Base-by-base conservation (phyloP, 495 filamentous ascomycete genomes). In the Aspergillus panamensis region DNA sequence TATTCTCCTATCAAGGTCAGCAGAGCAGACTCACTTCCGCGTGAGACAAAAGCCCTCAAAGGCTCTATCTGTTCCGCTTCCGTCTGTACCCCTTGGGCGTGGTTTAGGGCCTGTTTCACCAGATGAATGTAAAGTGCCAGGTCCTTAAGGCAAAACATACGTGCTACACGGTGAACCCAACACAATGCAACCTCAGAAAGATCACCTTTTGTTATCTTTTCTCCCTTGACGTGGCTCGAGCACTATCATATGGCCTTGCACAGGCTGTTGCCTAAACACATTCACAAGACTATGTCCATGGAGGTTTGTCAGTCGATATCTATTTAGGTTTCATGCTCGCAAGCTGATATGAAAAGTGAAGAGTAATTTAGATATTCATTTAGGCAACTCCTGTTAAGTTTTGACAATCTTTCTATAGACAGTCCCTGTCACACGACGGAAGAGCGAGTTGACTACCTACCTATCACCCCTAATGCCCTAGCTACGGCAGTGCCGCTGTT, bases 331-430 rank as follows among this genome's bases (percentile, higher is more conserved):
- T 35, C 13, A 5, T 31, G 17, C 12, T 48, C 21, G 52, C 48
- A 45, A 61, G 39, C 55, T 12, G 9, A 60, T 40, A 7, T 16
- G 12, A n/a, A n/a, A n/a, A n/a, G n/a, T n/a, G n/a, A n/a, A n/a
- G n/a, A n/a, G n/a, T n/a, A n/a, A n/a, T n/a, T 43, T 62, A 73
- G 69, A 77, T 62, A 61, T 77, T 33, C 73, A 76, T 57, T 47
- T 76, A 3, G 49, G 63, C 16, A 74, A 30, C 62, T 75, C 1
- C 73, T 71, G n/a, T 63, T 55, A 20, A 62, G 48, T 43, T 63
- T 77, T 43, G 57, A 55, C 55, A 32, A 68, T 4, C 58, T 73
- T 37, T 68, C 68, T 14, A 53, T 71, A 61, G 39, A 53, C 39
- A 40, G 59, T 60, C 37, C 8, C 48, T 12, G 12, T 62, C 13